Conservation (phyloP, 2,329 filamentous ascomycete species). For the Pochonia chlamydosporia region DNA sequence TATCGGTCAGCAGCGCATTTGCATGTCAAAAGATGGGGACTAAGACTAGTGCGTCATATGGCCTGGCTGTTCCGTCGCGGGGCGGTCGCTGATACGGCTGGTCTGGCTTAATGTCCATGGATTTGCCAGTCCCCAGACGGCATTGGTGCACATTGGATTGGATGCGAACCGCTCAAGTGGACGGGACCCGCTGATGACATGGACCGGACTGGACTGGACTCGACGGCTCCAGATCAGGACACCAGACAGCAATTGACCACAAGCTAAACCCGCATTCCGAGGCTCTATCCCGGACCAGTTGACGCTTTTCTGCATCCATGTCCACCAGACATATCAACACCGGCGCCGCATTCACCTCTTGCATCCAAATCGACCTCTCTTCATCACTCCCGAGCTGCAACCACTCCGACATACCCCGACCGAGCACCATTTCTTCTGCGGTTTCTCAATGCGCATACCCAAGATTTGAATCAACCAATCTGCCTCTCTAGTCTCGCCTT, state of each 20-base stretch:
- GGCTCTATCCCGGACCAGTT: conserved; percentile 1
- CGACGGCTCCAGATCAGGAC: too few relatives aligned
- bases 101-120: too few relatives aligned
- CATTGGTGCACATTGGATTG: too few relatives aligned
- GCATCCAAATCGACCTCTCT: too few relatives aligned
- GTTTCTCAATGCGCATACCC: not conserved
- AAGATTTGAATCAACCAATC: not conserved
- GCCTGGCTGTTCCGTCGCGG: too few relatives aligned
- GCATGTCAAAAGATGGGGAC: too few relatives aligned
- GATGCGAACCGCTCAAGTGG: not conserved
- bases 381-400: not conserved
- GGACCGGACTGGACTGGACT: too few relatives aligned
- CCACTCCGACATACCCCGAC: not conserved
- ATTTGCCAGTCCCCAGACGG: too few relatives aligned
- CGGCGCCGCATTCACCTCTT: not conserved
- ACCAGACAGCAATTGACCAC: too few relatives aligned
- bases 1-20: too few relatives aligned
- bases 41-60: too few relatives aligned
- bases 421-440: not conserved
- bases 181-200: not conserved
- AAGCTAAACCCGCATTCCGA: conserved; percentile 4
- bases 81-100: not conserved
- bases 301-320: not conserved
- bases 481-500: not conserved
- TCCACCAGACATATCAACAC: not conserved